Conservation (phyloP, 305 asterid species). For the Fraxinus platypoda region DNA sequence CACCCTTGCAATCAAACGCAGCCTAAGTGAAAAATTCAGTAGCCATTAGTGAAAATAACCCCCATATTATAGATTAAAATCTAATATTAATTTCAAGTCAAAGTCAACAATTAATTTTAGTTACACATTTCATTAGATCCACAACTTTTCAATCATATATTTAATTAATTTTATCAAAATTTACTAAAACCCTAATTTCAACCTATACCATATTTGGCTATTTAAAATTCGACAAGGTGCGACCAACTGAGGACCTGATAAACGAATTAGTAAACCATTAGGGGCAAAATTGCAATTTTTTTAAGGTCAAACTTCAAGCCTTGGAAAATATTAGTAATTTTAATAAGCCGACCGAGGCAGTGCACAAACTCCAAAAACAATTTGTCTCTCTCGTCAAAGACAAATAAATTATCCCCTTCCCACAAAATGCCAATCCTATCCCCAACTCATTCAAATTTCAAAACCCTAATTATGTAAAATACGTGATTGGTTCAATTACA, state of each 20-base stretch:
- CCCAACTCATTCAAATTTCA: conserved; percentile 32
- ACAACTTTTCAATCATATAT: no score
- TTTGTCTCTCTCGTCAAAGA: conserved; percentile 25
- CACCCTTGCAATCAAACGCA: no score
- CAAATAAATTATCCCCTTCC: conserved; percentile 19
- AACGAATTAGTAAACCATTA: conserved; percentile 23
- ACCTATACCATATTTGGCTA: neutral
- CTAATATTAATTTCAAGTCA: no score
- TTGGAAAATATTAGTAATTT: neutral
- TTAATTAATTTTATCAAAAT: no score
- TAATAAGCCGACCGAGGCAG: conserved; percentile 30
- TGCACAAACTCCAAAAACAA: conserved; percentile 33
- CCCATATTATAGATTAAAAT: no score
- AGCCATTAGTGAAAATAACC: neutral
- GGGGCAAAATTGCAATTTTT: conserved; percentile 25
- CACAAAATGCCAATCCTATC: conserved; percentile 33
- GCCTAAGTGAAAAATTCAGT: neutral
- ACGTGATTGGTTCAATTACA: neutral
- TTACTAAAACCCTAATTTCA: no score
- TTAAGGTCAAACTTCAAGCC: conserved; percentile 24
- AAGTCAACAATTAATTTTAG: no score
- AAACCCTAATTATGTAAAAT: neutral
- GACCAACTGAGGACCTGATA: conserved; percentile 26
- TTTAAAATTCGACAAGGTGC: neutral
- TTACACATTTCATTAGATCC: neutral